Evolutionary conservation across 108 stramenopile genomes (phyloP).

Genomic region (Stephanodiscus minutulus): DNA sequence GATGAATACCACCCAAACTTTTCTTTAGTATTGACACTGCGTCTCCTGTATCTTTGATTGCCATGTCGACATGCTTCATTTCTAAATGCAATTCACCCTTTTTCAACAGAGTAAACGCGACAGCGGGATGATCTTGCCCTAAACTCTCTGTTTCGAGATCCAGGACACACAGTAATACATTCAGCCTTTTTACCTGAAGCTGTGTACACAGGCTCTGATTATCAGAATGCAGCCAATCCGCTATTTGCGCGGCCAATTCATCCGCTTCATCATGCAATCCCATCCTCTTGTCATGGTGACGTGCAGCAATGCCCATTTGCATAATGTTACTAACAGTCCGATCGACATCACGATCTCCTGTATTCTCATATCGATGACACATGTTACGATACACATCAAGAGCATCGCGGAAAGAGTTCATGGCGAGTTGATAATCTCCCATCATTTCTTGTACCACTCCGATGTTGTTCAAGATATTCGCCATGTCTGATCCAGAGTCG

Average conservation of each 20-base stretch:
- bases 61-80: constrained; percentile 48
- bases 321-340: constrained; percentile 47
- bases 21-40: constrained; percentile 37
- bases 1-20: constrained; percentile 43
- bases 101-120: constrained; percentile 44
- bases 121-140: constrained; percentile 41
- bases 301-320: constrained; percentile 48
- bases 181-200: constrained; percentile 33
- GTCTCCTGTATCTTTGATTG: constrained; percentile 42
- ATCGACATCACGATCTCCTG: constrained; percentile 47
- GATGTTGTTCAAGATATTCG: constrained; percentile 45
- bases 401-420: constrained; percentile 44
- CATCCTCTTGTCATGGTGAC: constrained; percentile 24
- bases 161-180: constrained; percentile 37
- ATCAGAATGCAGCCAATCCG: constrained; percentile 3
- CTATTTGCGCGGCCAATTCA: constrained; percentile 20
- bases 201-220: constrained; percentile 12
- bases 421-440: constrained; percentile 28
- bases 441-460: constrained; percentile 47
- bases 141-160: constrained; percentile 50
- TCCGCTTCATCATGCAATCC: constrained; percentile 41
- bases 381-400: constrained; percentile 44
- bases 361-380: constrained; percentile 45
- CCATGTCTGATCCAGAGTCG: constrained; percentile 37
- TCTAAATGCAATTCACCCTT: constrained; percentile 44